Evolutionary conservation across 202 grass and related monocot species (phyloP).

Genomic region (Zizania palustris): DNA sequence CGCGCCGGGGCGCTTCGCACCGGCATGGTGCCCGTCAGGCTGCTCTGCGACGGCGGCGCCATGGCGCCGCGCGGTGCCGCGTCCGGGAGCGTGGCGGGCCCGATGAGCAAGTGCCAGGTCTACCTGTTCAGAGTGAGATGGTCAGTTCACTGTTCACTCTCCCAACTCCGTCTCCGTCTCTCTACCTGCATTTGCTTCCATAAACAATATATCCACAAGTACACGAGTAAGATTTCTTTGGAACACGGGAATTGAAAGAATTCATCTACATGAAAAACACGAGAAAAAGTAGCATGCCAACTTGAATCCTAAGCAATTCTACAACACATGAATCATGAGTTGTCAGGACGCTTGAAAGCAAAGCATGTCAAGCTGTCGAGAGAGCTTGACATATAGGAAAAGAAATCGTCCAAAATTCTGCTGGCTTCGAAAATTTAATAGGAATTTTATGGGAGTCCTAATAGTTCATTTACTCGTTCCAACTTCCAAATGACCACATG

Average conservation of each 20-base stretch:
- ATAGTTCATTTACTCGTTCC: not conserved
- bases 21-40: constrained; percentile 67
- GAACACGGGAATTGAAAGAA: not conserved
- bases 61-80: constrained; percentile 53
- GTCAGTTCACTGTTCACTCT: constrained; percentile 60
- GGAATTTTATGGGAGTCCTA: not conserved
- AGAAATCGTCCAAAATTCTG: not conserved
- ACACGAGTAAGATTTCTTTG: not conserved
- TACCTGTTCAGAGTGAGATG: constrained; percentile 77
- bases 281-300: not conserved
- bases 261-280: not conserved
- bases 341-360: not conserved
- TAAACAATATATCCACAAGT: not conserved
- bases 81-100: not conserved
- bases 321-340: not conserved
- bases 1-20: constrained; percentile 44
- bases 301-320: not conserved
- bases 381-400: too few relatives aligned
- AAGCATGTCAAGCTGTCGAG: too few relatives aligned
- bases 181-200: constrained; percentile 2
- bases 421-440: not conserved
- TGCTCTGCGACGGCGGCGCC: constrained; percentile 52
- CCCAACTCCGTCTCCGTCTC: not conserved
- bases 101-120: constrained; percentile 70
- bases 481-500: not conserved